Base-by-base conservation (phyloP, 768 basidiomycete species). In the Inosperma sp. region DNA sequence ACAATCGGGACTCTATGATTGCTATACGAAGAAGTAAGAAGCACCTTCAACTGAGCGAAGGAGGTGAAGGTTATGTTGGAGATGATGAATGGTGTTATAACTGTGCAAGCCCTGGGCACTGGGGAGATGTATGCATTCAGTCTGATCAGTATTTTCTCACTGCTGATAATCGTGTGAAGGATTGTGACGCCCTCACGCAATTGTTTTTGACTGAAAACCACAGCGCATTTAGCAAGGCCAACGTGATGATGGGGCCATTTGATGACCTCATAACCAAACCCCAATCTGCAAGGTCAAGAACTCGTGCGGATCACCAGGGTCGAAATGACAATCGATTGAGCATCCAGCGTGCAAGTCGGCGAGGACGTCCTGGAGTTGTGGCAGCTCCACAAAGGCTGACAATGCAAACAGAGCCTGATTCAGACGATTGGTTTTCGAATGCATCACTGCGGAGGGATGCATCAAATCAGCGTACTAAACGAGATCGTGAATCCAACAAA, bases 71-170 rank as follows among this genome's bases (percentile, higher is more conserved):
- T 5, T 89, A 85, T 64, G 82, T 91, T 48, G 84, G 78, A 4
- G 65, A 67, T 27, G 86, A 88, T 60, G 73, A 80, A 57, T 91
- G 85, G 85, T 92, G 89, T 63, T 88, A 89, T 62, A 87, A 86
- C 57, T 92, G 89, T 56, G 89, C 85, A 34, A 69, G 69, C 23
- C 65, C 65, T 44, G 88, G 86, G 3, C 89, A 92, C 65, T 78
- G 85, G 63, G 89, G 89, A 39, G 89, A 91, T 59, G 88, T 90
- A 60, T 67, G 84, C 72, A 37, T 21, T 30, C 27, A 13, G 16
- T 40, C 25, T 19, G 22, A 29, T 27, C 7, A 36, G n/a, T 46
- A 23, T 36, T 16, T 26, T 41, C 19, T 9, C 12, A 17, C 37
- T 25, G 35, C 13, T 41, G 13, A 42, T 16, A 49, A 9, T 10